Evolutionary conservation across 768 basidiomycete genomes (phyloP), one percentile per base, ranked within the genome.

Genomic region (Leucogyrophana mollusca): DNA sequence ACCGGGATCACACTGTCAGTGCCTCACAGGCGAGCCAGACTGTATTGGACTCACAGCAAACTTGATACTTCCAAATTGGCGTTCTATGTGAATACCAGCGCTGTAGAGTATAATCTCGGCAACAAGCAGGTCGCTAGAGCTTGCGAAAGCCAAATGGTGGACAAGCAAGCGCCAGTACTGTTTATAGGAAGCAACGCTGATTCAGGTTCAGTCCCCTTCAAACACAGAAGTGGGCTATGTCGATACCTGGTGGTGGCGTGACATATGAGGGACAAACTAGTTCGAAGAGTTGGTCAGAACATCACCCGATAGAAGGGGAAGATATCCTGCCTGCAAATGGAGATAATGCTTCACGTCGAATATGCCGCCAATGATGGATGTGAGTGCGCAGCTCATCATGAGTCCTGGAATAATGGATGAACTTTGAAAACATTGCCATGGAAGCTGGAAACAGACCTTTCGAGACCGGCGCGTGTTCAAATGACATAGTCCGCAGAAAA

Each of bases 301-400:
- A 36, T 25, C 37, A 11, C 34, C 39, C 18, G 16, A 33, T n/a
- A 43, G 32, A 56, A 23, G 33, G 45, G 25, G 45, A 41, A 45
- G 41, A 13, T 9, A 38, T 54, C 73, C 53, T 52, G 83, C 86
- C 71, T 89, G 93, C 2, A 96, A 72, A 62, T 94, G 89, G 49
- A 92, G 77, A 62, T 92, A 90, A 57, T 93, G 85, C 62, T 94
- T 95, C 54, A 90, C 69, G 56, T 94, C 92, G 58, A 94, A 87
- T 24, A 95, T 61, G 1, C 89, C 85, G 36, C 76, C 83, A 5
- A 81, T 59, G 45, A 94, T 72, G n/a, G 94, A 90, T 3, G 81
- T 76, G 36, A 89, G 48, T 23, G 82, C 91, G 36, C 79, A 71
- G 40, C 73, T 71, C 46, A 91, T 68, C 82, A 95, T 93, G 48